These are phyloP conservation scores for Globisporangium nunn DNA, from an alignment of 352 stramenopile genomes.

Conservation along the genomic window DNA sequence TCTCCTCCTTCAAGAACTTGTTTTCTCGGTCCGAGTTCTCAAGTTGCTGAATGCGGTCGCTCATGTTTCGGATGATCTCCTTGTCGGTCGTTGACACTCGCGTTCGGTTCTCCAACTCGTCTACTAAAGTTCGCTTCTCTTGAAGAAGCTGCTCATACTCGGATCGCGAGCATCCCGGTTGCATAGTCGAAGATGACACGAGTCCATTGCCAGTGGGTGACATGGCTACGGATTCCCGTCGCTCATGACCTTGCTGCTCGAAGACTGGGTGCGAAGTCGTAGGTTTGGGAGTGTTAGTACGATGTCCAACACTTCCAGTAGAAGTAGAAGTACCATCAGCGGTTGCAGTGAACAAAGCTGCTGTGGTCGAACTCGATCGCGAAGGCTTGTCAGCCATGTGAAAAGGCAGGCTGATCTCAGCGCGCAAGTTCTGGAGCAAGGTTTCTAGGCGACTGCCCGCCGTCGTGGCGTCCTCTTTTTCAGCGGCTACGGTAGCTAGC, in stretches of 20 bases:
- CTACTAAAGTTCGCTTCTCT: slow-evolving; percentile 24
- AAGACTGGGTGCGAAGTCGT: neutral
- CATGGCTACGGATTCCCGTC: neutral
- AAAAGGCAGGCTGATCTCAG: slow-evolving; percentile 11
- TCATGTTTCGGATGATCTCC: slow-evolving; percentile 26
- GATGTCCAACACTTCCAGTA: neutral
- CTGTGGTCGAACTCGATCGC: neutral
- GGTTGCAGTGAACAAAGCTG: no score
- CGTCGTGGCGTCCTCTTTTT: neutral
- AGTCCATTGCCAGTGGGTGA: neutral
- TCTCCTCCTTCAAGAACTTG: slow-evolving; percentile 46
- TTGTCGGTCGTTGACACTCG: slow-evolving; percentile 22
- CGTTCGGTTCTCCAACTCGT: slow-evolving; percentile 15
- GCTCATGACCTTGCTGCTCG: slow-evolving; percentile 1
- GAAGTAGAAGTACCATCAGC: neutral
- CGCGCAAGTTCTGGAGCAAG: slow-evolving; percentile 11
- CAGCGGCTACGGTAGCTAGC: neutral
- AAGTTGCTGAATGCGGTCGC: slow-evolving; percentile 31
- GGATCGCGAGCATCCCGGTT: slow-evolving; percentile 6
- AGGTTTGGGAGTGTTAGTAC: neutral
- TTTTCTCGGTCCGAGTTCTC: slow-evolving; percentile 50
- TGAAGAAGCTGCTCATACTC: slow-evolving; percentile 35
- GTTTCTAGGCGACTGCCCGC: slow-evolving; percentile 4
- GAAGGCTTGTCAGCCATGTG: neutral
- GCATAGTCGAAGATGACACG: no score